Percentiles rank a stretch among this genome's conserved stretches.
These are phyloP conservation scores for Dioscorea cayenensis DNA, from an alignment of 116 monocot genomes.

Conservation along the genomic window DNA sequence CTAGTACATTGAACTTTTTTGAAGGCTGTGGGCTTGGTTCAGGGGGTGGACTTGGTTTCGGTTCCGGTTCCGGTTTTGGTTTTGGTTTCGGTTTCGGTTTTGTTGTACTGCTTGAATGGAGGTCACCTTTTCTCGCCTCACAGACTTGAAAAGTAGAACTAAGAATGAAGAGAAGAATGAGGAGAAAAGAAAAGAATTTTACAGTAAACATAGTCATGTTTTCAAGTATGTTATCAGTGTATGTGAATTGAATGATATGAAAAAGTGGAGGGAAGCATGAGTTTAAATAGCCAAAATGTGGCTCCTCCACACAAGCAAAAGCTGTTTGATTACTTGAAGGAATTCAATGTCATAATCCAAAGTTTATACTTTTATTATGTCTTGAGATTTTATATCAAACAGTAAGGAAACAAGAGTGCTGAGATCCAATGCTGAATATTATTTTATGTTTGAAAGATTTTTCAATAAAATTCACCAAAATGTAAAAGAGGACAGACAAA, in stretches of 20 bases:
- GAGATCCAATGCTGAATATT: too few relatives aligned
- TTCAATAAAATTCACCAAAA: too few relatives aligned
- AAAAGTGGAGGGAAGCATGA: slow-evolving; percentile 10
- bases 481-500: too few relatives aligned
- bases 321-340: neutral
- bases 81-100: slow-evolving; percentile 2
- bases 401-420: too few relatives aligned
- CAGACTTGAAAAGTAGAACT: slow-evolving; percentile 21
- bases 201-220: slow-evolving; percentile 23
- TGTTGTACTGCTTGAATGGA: neutral
- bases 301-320: neutral
- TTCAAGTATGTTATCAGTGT: neutral
- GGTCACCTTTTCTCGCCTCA: slow-evolving; percentile 38
- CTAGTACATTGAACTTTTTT: slow-evolving; percentile 37
- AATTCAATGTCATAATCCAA: neutral
- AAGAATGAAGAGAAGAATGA: slow-evolving; percentile 26
- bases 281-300: slow-evolving; percentile 20
- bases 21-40: slow-evolving; percentile 3
- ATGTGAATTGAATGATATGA: neutral
- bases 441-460: too few relatives aligned
- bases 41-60: slow-evolving; percentile 11
- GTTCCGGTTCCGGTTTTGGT: too few relatives aligned
- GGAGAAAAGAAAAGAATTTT: slow-evolving; percentile 25
- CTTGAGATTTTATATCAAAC: too few relatives aligned
- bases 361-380: too few relatives aligned